These are phyloP conservation scores for Rhodotorula taiwanensis DNA, from an alignment of 768 basidiomycete species.

Conservation along the genomic window DNA sequence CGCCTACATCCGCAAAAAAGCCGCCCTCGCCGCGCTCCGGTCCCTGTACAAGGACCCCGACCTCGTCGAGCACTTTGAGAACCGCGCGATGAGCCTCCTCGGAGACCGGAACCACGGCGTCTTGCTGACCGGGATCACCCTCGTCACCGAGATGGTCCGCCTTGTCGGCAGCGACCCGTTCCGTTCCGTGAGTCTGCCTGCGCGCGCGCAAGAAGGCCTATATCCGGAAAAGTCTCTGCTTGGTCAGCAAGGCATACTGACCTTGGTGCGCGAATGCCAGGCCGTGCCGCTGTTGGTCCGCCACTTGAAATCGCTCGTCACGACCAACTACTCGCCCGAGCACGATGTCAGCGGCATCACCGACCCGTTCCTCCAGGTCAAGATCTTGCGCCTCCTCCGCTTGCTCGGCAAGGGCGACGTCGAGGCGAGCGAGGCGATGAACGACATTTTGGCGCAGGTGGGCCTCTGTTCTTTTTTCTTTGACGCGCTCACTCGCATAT, in stretches of 20 bases:
- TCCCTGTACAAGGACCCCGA: constrained; percentile 95
- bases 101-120: constrained; percentile 97
- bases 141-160: constrained; percentile 90
- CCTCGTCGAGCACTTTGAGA: constrained; percentile 80
- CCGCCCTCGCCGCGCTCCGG: constrained; percentile 86
- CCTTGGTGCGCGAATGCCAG: constrained; percentile 46
- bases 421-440: constrained; percentile 90
- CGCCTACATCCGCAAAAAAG: constrained; percentile 98
- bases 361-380: constrained; percentile 87
- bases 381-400: constrained; percentile 78
- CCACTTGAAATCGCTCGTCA: constrained; percentile 86
- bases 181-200: constrained; percentile 60
- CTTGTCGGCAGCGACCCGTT: constrained; percentile 74
- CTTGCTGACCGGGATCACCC: constrained; percentile 82
- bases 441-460: constrained; percentile 93
- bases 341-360: constrained; percentile 99
- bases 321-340: constrained; percentile 95
- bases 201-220: too few species aligned
- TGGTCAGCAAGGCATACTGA: background rate
- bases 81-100: constrained; percentile 80
- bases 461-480: constrained; percentile 18
- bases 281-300: constrained; percentile 88
- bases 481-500: background rate
- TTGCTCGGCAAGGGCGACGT: constrained; percentile 78
- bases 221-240: too few species aligned